A percentile compares a stretch with the other conserved stretches of the same genome.
phyloP scores from a whole-genome alignment of 768 basidiomycete species.

The Dioszegia crocea region DNA sequence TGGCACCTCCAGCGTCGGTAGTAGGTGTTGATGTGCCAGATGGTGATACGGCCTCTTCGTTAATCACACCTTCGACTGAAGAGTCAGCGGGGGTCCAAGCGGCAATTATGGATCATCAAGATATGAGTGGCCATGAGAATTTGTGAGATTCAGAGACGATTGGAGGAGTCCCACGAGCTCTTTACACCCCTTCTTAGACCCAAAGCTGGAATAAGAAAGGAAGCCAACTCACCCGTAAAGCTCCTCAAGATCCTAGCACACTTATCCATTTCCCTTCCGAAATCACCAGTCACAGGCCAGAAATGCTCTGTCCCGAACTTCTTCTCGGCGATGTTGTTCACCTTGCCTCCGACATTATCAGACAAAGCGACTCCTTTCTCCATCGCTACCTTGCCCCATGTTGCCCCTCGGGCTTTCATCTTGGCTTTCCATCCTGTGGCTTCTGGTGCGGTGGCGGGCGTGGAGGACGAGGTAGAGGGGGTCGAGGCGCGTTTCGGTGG shows the following conservation, averaged over 20 bases:
- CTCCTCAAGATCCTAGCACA: constrained; percentile 44
- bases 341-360: constrained; percentile 43
- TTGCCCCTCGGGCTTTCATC: constrained; percentile 27
- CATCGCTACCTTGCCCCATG: constrained; percentile 41
- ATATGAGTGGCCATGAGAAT: too few species aligned
- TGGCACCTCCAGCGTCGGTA: constrained; percentile 7
- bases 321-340: constrained; percentile 47
- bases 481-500: background rate
- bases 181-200: too few species aligned
- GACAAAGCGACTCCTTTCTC: constrained; percentile 38
- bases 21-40: background rate
- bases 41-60: constrained; percentile 15
- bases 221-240: constrained; percentile 49
- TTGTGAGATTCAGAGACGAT: too few species aligned
- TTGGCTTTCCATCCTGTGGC: constrained; percentile 11
- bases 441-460: background rate
- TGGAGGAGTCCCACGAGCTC: too few species aligned
- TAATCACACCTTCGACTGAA: constrained; percentile 31
- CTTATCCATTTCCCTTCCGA: constrained; percentile 49
- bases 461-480: background rate
- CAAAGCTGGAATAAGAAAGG: too few species aligned
- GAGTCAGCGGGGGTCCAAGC: background rate
- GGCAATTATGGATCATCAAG: background rate
- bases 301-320: constrained; percentile 47
- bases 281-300: constrained; percentile 48